phyloP scores from a whole-genome alignment of 371 early-diverging fungal species.

The Mortierella sp. region DNA sequence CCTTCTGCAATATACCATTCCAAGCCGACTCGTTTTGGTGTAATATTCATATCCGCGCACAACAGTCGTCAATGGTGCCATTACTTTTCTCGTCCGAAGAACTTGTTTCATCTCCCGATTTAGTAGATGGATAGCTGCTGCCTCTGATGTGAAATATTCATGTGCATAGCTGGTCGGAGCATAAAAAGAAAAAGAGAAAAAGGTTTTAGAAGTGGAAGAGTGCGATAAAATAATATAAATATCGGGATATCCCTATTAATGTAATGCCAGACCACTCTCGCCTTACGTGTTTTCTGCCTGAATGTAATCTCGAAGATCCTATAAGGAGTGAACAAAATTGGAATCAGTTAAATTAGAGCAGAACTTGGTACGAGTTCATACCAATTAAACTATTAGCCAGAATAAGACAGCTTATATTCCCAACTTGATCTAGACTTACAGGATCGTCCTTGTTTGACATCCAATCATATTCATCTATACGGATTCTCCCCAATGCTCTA shows the following conservation, averaged over 20 bases:
- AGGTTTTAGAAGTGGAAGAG: neutral
- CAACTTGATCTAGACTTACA: constrained; percentile 43
- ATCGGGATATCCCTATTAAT: neutral
- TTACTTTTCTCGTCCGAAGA: constrained; percentile 58
- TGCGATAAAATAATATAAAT: neutral
- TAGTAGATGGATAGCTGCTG: constrained; percentile 48
- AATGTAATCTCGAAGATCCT: constrained; percentile 66
- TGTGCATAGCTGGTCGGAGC: constrained; percentile 46
- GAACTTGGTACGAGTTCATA: neutral
- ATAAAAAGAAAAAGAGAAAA: neutral
- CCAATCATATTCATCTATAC: constrained; percentile 71
- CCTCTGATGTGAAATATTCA: constrained; percentile 51
- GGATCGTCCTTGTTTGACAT: constrained; percentile 67
- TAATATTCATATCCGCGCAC: constrained; percentile 75
- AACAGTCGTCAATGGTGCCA: constrained; percentile 66
- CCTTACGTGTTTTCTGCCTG: constrained; percentile 70
- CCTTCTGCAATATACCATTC: constrained; percentile 71
- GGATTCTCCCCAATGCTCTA: constrained; percentile 59
- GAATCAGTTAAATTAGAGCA: neutral
- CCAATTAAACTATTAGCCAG: too few relatives aligned
- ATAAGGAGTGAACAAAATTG: neutral
- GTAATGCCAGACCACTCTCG: neutral
- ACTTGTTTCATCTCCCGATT: constrained; percentile 70
- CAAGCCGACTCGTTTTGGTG: constrained; percentile 66
- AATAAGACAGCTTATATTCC: neutral